A percentile compares a stretch with the other conserved stretches of the same genome.
phyloP scores from a whole-genome alignment of 345 rosid species.

The Rhizophora mangle region DNA sequence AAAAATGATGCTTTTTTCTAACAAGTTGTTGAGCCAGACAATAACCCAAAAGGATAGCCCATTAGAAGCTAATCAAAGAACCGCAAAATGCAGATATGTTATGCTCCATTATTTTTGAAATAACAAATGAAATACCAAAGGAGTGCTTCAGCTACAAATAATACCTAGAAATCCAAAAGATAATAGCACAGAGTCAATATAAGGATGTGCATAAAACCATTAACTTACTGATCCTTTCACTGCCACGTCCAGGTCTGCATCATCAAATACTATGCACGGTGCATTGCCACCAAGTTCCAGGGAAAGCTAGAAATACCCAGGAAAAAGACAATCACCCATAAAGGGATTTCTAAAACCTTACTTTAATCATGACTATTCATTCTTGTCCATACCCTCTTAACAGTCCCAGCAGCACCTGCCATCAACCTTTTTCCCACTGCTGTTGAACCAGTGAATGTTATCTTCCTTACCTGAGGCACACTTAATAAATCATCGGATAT shows the following conservation, averaged over 20 bases:
- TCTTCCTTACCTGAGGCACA: slow-evolving; percentile 71
- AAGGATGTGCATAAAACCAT: neutral
- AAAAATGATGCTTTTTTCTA: neutral
- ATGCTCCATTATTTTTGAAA: too few relatives aligned
- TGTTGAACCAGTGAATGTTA: slow-evolving; percentile 94
- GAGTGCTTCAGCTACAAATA: neutral
- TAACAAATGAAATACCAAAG: neutral
- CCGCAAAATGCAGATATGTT: neutral
- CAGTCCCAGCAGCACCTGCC: slow-evolving; percentile 94
- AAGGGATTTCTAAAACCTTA: slow-evolving; percentile 2
- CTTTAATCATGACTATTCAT: slow-evolving; percentile 6
- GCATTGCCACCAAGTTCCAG: slow-evolving; percentile 99
- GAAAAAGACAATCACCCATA: slow-evolving; percentile 17
- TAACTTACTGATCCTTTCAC: slow-evolving; percentile 91
- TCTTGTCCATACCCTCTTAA: slow-evolving; percentile 63
- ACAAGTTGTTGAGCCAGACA: neutral
- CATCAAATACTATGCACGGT: slow-evolving; percentile 95
- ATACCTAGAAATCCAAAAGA: slow-evolving; percentile 7
- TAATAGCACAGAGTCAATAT: neutral
- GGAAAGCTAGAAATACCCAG: slow-evolving; percentile 51
- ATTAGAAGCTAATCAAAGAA: neutral
- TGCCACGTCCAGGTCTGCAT: slow-evolving; percentile 88
- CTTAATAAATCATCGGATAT: slow-evolving; percentile 17
- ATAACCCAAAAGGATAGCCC: neutral
- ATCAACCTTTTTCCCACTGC: slow-evolving; percentile 96